Evolutionary conservation across 805 yeast species (phyloP).

Genomic region (Candida sanyiensis): DNA sequence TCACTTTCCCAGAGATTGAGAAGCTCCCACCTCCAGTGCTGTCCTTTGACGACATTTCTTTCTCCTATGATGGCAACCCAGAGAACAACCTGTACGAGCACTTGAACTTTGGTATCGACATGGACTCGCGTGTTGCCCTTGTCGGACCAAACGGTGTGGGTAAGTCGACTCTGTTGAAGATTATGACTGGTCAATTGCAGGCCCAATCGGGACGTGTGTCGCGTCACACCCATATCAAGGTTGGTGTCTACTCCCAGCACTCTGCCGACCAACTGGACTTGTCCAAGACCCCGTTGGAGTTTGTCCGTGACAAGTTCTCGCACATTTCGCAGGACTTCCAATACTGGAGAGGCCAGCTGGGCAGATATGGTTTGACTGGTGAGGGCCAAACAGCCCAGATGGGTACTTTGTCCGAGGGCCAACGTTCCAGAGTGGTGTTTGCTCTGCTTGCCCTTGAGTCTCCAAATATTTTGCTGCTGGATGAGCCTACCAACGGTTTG

Average conservation of each 20-base stretch:
- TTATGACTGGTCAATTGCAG: conserved; percentile 91
- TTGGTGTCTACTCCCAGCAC: conserved; percentile 98
- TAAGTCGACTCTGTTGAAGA: conserved; percentile 89
- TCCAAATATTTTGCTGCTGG: conserved; percentile 91
- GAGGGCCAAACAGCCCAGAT: conserved; percentile 97
- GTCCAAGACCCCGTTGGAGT: conserved; percentile 91
- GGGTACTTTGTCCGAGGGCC: conserved; percentile 99
- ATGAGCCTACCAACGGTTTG: conserved; percentile 99
- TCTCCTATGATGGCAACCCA: conserved; percentile 76
- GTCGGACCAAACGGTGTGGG: conserved; percentile 99
- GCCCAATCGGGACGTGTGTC: conserved; percentile 95
- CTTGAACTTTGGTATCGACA: conserved; percentile 96
- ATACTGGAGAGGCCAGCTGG: conserved; percentile 97
- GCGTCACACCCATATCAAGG: conserved; percentile 93
- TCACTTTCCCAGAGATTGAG: conserved; percentile 92
- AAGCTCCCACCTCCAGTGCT: conserved; percentile 98
- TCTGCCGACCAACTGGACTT: conserved; percentile 97
- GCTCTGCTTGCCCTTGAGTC: conserved; percentile 92
- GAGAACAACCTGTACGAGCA: conserved; percentile 87
- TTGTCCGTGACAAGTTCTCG: conserved; percentile 91
- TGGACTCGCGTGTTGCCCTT: conserved; percentile 97
- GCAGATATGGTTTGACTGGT: conserved; percentile 97
- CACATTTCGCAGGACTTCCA: conserved; percentile 94
- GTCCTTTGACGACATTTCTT: conserved; percentile 92
- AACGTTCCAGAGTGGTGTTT: conserved; percentile 97